Percentiles rank a stretch among this genome's conserved stretches.
These are phyloP conservation scores for Metschnikowia cubensis DNA, from an alignment of 805 yeast genomes.

Conservation along the genomic window DNA sequence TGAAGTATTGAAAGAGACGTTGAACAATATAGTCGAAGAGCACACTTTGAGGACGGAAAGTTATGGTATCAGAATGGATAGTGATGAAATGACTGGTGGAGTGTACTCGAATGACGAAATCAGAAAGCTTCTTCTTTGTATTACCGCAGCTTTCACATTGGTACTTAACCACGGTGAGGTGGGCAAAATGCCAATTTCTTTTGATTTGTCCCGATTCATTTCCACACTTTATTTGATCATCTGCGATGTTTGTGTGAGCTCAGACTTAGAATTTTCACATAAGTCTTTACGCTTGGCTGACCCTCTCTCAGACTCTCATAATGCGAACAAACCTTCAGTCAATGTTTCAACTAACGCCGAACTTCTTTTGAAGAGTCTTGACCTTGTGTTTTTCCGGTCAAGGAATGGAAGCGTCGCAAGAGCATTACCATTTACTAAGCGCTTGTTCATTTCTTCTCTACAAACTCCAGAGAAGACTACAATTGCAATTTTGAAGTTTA, in stretches of 20 bases:
- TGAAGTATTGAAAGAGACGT: conserved; percentile 81
- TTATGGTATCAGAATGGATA: conserved; percentile 14
- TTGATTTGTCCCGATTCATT: conserved; percentile 76
- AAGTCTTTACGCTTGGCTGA: conserved; percentile 77
- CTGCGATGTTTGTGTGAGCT: conserved; percentile 66
- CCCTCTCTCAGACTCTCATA: conserved; percentile 47
- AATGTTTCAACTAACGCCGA: conserved; percentile 89
- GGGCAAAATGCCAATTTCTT: conserved; percentile 57
- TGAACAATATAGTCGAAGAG: conserved; percentile 48
- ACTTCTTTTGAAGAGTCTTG: conserved; percentile 69
- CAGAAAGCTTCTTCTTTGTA: conserved; percentile 74
- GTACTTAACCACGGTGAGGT: conserved; percentile 62
- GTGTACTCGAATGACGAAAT: conserved; percentile 40
- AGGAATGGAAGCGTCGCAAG: conserved; percentile 62
- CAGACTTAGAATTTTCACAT: conserved; percentile 83
- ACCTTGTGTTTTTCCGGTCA: conserved; percentile 74
- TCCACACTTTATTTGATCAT: conserved; percentile 68
- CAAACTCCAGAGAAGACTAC: conserved; percentile 88
- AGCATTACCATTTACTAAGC: conserved; percentile 78
- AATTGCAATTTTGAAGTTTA: conserved; percentile 69
- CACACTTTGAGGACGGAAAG: conserved; percentile 35
- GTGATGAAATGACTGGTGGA: conserved; percentile 24
- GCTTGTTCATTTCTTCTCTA: conserved; percentile 61
- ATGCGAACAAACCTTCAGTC: conserved; percentile 60
- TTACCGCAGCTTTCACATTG: conserved; percentile 86